phyloP scores from a whole-genome alignment of 805 yeast genomes.

The baker's yeast (Saccharomyces cerevisiae) region DNA sequence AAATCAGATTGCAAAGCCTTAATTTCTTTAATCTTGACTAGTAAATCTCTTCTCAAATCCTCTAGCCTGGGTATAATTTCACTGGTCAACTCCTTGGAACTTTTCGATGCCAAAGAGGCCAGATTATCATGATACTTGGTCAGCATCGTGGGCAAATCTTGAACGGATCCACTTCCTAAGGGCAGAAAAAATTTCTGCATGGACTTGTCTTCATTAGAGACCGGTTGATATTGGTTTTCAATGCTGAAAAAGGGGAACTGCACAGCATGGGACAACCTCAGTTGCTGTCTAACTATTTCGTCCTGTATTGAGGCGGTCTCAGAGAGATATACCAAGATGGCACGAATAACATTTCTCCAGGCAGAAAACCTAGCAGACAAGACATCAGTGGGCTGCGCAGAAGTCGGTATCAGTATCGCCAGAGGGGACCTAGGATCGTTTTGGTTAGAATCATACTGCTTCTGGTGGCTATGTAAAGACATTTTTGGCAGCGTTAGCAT shows the following conservation, averaged over 20 bases:
- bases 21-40: conserved; percentile 81
- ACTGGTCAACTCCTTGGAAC: conserved; percentile 52
- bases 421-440: conserved; percentile 44
- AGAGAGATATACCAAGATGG: conserved; percentile 63
- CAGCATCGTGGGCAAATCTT: conserved; percentile 69
- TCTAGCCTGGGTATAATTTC: conserved; percentile 60
- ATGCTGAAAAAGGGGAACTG: conserved; percentile 33
- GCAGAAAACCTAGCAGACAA: conserved; percentile 76
- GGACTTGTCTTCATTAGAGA: conserved; percentile 17
- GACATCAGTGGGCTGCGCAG: conserved; percentile 76
- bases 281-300: conserved; percentile 76
- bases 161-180: conserved; percentile 70
- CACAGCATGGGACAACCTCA: conserved; percentile 76
- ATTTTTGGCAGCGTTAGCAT: background rate
- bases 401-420: conserved; percentile 43
- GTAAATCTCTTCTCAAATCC: conserved; percentile 63
- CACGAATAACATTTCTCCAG: conserved; percentile 75
- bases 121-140: conserved; percentile 56
- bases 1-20: conserved; percentile 77
- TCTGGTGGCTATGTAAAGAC: background rate
- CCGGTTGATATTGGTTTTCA: conserved; percentile 25
- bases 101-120: conserved; percentile 48
- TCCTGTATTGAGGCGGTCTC: conserved; percentile 83
- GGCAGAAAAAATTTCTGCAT: conserved; percentile 54
- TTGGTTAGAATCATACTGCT: conserved; percentile 4